Evolutionary conservation across 148 eudicot genomes (phyloP).

Genomic region (Dianthus caryophyllus): DNA sequence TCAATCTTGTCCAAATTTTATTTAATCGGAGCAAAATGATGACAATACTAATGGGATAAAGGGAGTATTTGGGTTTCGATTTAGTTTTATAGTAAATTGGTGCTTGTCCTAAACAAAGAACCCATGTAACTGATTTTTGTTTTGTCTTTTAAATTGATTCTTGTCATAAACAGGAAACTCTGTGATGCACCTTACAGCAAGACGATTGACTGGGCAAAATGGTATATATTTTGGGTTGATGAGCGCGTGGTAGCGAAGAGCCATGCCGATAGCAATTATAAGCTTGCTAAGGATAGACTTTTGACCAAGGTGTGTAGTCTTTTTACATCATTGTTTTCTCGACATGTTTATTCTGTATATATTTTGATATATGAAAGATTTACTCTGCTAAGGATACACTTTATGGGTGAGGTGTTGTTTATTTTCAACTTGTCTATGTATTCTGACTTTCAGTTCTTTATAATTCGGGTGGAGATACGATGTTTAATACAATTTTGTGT

Average conservation of each 20-base stretch:
- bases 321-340: conserved; percentile 3
- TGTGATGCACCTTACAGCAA: conserved; percentile 76
- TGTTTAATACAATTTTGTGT: neutral
- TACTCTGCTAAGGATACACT: neutral
- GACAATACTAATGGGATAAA: too few relatives aligned
- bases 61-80: neutral
- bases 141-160: conserved; percentile 12
- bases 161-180: conserved; percentile 51
- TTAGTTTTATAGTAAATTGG: conserved; percentile 14
- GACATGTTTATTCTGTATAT: too few relatives aligned
- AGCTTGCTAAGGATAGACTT: conserved; percentile 70
- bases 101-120: conserved; percentile 43
- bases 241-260: conserved; percentile 84
- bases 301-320: conserved; percentile 62
- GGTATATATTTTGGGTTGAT: conserved; percentile 90
- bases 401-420: neutral
- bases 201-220: conserved; percentile 87
- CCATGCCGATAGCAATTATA: conserved; percentile 83
- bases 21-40: too few relatives aligned
- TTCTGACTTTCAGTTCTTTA: neutral
- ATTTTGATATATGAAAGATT: too few relatives aligned
- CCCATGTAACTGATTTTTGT: too few relatives aligned
- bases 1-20: too few relatives aligned
- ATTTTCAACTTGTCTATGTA: neutral
- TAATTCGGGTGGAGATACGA: neutral